A percentile compares a stretch with the other conserved stretches of the same genome.
These are phyloP conservation scores for Gentiana dahurica DNA, from an alignment of 257 asterid species.

Conservation along the genomic window DNA sequence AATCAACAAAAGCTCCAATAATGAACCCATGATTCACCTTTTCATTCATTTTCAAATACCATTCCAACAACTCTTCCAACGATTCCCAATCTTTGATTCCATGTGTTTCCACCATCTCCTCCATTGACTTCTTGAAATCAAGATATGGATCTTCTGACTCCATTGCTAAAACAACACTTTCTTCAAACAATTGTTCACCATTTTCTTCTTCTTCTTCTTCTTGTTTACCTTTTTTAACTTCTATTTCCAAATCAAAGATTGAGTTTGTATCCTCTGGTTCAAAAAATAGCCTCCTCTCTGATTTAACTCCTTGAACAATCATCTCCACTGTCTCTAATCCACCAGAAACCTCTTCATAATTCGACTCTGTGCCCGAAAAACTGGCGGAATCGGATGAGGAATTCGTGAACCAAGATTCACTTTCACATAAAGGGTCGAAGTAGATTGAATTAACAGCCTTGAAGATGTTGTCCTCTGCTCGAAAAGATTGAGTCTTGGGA, in stretches of 20 bases:
- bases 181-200: slow-evolving; percentile 29
- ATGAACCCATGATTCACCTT: slow-evolving; percentile 55
- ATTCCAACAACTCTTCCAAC: slow-evolving; percentile 62
- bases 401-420: slow-evolving; percentile 62
- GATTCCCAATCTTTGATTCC: slow-evolving; percentile 74
- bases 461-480: slow-evolving; percentile 22
- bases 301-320: slow-evolving; percentile 42
- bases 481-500: slow-evolving; percentile 26
- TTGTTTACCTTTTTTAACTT: no score
- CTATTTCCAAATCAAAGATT: slow-evolving; percentile 12
- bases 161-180: slow-evolving; percentile 58
- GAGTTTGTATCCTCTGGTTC: slow-evolving; percentile 56
- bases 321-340: slow-evolving; percentile 28
- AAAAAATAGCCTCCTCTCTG: slow-evolving; percentile 58
- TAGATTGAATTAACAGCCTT: slow-evolving; percentile 64
- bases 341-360: slow-evolving; percentile 7
- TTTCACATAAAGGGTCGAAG: slow-evolving; percentile 36
- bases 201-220: not conserved
- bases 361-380: slow-evolving; percentile 24
- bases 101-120: slow-evolving; percentile 78
- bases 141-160: slow-evolving; percentile 70
- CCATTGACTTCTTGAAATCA: slow-evolving; percentile 85
- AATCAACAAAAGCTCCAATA: slow-evolving; percentile 70
- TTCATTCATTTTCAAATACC: slow-evolving; percentile 77
- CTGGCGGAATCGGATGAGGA: slow-evolving; percentile 47